Evolutionary conservation across 805 yeast genomes (phyloP), one percentile per base, ranked within the genome.

Genomic region (Candida boidinii): DNA sequence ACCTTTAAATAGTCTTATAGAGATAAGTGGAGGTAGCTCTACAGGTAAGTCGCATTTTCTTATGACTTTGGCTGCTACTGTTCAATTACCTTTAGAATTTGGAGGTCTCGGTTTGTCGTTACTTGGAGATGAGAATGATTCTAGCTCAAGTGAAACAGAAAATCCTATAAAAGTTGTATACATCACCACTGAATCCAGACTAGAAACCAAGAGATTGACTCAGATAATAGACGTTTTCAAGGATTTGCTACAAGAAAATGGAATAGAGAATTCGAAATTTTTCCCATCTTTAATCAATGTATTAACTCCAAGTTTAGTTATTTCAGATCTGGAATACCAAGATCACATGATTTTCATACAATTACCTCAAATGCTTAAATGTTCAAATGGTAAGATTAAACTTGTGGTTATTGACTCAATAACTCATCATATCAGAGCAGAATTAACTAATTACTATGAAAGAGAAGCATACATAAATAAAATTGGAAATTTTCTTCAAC

Each of bases 41-140:
- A 69, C 82, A 1, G 97, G 96, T 0, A 90, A 90, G 48, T 79
- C 96, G 0, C 94, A 88, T 43, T 56, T 88, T 4, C 57, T 82
- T 17, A 66, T 79, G 60, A 90, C 80, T 42, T 45, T 87, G 32
- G 64, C 81, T 2, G 58, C 76, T 3, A 58, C 76, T 2, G 73
- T 78, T 10, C 86, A 79, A 41, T 43, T 70, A 8, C 68, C 78
- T 0, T 29, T 17, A 9, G 57, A 51, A 13, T 41, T 56, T 23
- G 76, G 76, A 4, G 82, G 83, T 0, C 38, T 72, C 7, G 64
- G 58, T 1, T 39, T 44, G 1, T 52, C 57, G 2, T 37, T 55
- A 2, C 53, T 52, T 32, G 39, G 35, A n/a, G 17, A 30, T 28
- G 26, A 23, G 42, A 14, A 20, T 23, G 33, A 30, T 18, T 8